Base-by-base conservation (phyloP, 306 rosid genomes). In the Styphnolobium japonicum region DNA sequence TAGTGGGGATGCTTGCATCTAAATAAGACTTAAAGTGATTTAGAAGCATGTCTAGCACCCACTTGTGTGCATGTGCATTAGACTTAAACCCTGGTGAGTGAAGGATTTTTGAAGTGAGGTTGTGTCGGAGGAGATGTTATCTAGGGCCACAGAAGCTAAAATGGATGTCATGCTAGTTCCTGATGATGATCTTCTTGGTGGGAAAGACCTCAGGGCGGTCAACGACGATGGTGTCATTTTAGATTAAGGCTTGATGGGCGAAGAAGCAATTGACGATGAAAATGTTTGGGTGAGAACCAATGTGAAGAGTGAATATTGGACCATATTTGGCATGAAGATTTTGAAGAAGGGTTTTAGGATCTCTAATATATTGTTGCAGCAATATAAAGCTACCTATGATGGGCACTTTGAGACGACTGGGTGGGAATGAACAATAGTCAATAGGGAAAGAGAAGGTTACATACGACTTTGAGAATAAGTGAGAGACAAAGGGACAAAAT, bases 21-120 rank as follows among this genome's bases (percentile, higher is more conserved):
- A 61, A 75, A 12, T 63, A 6, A 14, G 6, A n/a, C 6, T 62
- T 2, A 6, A 85, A 67, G 12, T 73, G 40, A 21, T 74, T 33
- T 33, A 82, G 72, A 46, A 85, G 79, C n/a, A 70, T 79, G 10
- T 75, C 69, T 9, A 79, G 39, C 27, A 82, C 86, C 82, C 86
- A 79, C 6, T 64, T 82, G 51, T 85, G 87, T 0, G 87, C 80
- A 45, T 39, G 65, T n/a, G 87, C 46, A 23, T 80, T 76, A 14
- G 83, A 79, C 66, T 80, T 83, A 2, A 82, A 36, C 40, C 67
- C 78, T 9, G 70, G 64, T 0, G 83, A 67, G 22, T 82, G 85
- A 52, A 86, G 86, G 49, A 82, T 86, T 52, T 63, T 78, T 2
- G 82, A 82, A 25, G 83, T 79, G 39, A 86, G 89, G 60, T 86